These are phyloP conservation scores for Penicillium steckii DNA, from an alignment of 495 filamentous ascomycete genomes.

Conservation along the genomic window DNA sequence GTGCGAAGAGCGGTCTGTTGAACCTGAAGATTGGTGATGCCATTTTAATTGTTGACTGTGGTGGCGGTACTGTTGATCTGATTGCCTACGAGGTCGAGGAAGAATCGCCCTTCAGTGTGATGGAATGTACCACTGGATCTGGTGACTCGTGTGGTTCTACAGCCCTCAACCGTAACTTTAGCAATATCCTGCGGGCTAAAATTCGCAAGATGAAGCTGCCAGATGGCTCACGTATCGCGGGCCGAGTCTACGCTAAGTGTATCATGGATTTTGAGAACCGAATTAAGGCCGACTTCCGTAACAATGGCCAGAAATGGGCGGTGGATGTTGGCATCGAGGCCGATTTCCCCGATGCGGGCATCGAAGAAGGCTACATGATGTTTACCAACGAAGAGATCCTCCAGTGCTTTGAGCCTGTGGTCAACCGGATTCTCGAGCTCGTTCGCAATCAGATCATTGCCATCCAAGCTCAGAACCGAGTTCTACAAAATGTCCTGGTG, in stretches of 20 bases:
- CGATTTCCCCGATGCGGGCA: conserved; percentile 75
- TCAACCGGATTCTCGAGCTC: conserved; percentile 73
- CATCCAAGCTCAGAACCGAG: conserved; percentile 72
- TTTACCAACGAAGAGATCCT: conserved; percentile 82
- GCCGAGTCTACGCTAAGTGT: conserved; percentile 78
- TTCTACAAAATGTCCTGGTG: conserved; percentile 75
- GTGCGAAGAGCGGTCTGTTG: conserved; percentile 72
- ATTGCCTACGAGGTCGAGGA: conserved; percentile 82
- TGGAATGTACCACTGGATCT: conserved; percentile 74
- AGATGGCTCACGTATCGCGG: conserved; percentile 71
- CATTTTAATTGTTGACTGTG: conserved; percentile 76
- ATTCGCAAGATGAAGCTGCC: conserved; percentile 84
- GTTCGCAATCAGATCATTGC: conserved; percentile 81
- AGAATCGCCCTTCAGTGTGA: conserved; percentile 73
- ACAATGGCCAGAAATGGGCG: conserved; percentile 80
- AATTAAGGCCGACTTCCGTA: conserved; percentile 80
- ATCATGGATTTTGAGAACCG: conserved; percentile 86
- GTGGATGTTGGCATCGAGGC: conserved; percentile 81
- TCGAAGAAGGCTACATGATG: conserved; percentile 81
- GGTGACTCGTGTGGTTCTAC: conserved; percentile 79
- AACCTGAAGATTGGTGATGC: conserved; percentile 77
- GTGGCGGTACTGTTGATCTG: conserved; percentile 77
- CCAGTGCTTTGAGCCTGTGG: conserved; percentile 78
- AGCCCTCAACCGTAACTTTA: conserved; percentile 78
- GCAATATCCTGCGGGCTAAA: conserved; percentile 76